Percentiles rank a stretch among this genome's conserved stretches.
These are phyloP conservation scores for Trichosanthes cucumerina DNA, from an alignment of 306 rosid genomes.

Conservation along the genomic window DNA sequence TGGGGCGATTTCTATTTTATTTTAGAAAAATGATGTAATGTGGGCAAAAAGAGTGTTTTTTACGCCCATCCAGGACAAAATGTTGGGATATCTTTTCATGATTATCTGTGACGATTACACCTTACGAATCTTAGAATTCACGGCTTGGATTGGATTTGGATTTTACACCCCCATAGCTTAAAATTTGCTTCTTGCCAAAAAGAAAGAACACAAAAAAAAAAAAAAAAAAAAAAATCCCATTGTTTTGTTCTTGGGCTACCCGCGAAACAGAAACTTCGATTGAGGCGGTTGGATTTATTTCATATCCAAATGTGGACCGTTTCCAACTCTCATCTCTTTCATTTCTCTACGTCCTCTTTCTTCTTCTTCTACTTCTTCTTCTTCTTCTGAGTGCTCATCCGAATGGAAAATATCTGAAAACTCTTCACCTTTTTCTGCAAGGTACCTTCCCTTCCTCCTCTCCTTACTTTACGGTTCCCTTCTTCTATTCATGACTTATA, in stretches of 20 bases:
- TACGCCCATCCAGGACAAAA: neutral
- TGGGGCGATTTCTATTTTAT: neutral
- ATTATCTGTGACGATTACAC: neutral
- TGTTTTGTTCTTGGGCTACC: neutral
- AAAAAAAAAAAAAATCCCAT: neutral
- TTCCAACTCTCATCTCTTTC: neutral
- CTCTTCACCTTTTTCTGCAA: neutral
- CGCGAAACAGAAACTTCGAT: neutral
- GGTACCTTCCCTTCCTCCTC: neutral
- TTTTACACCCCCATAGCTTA: neutral
- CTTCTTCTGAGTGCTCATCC: neutral
- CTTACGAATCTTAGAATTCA: slow-evolving; percentile 6
- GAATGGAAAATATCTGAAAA: neutral
- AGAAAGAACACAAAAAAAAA: neutral
- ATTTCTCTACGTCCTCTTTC: neutral
- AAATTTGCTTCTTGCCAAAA: neutral
- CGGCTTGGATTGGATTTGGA: neutral
- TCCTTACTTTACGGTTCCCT: neutral
- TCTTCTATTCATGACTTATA: neutral
- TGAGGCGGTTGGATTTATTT: neutral
- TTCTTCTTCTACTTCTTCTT: neutral
- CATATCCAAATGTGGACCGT: neutral
- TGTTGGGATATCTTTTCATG: neutral
- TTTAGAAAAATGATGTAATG: neutral
- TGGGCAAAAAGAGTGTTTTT: neutral